Conservation (phyloP, 805 yeast genomes). For the Lachancea sp. region DNA sequence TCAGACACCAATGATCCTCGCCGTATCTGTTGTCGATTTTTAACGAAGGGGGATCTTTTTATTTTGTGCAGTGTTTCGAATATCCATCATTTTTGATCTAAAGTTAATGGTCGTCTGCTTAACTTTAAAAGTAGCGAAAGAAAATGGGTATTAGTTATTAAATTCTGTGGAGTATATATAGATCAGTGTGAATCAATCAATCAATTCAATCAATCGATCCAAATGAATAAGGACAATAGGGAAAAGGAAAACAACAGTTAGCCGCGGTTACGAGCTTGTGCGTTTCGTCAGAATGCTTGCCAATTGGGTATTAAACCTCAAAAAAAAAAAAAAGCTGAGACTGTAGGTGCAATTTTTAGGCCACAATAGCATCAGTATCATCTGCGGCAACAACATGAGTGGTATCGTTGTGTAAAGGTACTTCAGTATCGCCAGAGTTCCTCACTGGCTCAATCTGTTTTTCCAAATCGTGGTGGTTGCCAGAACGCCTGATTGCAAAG, state of each 20-base stretch:
- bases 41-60: too few relatives aligned
- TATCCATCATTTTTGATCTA: too few relatives aligned
- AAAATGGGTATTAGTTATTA: background rate
- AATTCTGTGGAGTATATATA: too few relatives aligned
- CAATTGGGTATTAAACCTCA: background rate
- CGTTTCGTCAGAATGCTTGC: background rate
- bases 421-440: constrained; percentile 34
- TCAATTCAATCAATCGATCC: too few relatives aligned
- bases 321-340: background rate
- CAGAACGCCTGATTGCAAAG: constrained; percentile 6
- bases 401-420: constrained; percentile 13
- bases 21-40: too few relatives aligned
- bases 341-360: background rate
- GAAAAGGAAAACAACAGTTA: too few relatives aligned
- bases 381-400: constrained; percentile 5
- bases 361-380: constrained; percentile 2
- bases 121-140: background rate
- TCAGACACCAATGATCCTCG: too few relatives aligned
- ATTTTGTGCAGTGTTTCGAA: too few relatives aligned
- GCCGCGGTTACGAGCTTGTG: too few relatives aligned
- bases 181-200: too few relatives aligned
- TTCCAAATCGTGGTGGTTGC: constrained; percentile 13
- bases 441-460: constrained; percentile 21
- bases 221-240: too few relatives aligned
- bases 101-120: too few relatives aligned